These are phyloP conservation scores for Garcia nutans DNA, from an alignment of 345 rosid species.

Conservation along the genomic window DNA sequence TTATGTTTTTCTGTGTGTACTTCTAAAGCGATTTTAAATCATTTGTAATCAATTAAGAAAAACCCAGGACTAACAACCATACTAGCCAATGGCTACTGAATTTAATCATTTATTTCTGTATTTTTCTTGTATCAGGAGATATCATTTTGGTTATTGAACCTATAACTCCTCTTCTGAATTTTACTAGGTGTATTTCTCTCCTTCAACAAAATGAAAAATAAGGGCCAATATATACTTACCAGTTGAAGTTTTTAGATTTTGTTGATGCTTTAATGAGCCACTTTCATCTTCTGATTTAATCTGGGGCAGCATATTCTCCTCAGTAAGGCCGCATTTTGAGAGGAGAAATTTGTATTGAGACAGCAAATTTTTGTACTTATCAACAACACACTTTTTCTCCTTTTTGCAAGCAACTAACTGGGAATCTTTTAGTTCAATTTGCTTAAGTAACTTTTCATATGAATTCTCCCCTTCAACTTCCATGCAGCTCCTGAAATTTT, in stretches of 20 bases:
- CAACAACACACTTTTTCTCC: slow-evolving; percentile 36
- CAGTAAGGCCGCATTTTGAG: slow-evolving; percentile 45
- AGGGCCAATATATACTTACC: slow-evolving; percentile 35
- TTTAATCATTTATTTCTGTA: not conserved
- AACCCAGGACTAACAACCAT: not conserved
- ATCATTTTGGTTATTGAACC: not conserved
- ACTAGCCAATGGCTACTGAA: slow-evolving; percentile 5
- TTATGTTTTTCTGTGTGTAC: not conserved
- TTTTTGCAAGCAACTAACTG: slow-evolving; percentile 48
- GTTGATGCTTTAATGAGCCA: slow-evolving; percentile 31
- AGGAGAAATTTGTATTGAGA: slow-evolving; percentile 65
- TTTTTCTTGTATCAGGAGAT: not conserved
- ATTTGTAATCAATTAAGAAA: not conserved
- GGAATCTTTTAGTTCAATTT: slow-evolving; percentile 40
- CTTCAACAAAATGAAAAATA: slow-evolving; percentile 1
- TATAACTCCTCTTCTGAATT: not conserved
- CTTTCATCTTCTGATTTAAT: slow-evolving; percentile 38
- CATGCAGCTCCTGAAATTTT: slow-evolving; percentile 28
- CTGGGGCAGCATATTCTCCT: slow-evolving; percentile 38
- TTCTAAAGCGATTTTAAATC: not conserved
- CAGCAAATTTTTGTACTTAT: slow-evolving; percentile 56
- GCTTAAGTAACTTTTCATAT: slow-evolving; percentile 38
- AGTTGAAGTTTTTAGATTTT: slow-evolving; percentile 32
- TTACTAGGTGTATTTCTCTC: not conserved
- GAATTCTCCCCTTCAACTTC: slow-evolving; percentile 30